These are phyloP conservation scores for Globisporangium carolinianum DNA, from an alignment of 352 stramenopile species.

Conservation along the genomic window DNA sequence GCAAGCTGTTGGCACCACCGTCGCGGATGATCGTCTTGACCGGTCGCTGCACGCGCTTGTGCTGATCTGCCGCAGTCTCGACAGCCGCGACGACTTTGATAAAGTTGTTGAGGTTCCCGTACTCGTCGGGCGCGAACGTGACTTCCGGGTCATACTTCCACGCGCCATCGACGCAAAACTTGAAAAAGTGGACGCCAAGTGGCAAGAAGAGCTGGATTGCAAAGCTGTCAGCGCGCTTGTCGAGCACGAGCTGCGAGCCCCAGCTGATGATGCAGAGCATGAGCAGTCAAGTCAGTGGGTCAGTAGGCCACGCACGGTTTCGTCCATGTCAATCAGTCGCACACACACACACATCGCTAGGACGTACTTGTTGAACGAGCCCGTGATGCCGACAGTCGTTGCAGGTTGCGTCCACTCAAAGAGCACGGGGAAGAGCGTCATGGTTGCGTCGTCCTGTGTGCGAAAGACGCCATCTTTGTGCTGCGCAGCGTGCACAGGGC, in stretches of 20 bases:
- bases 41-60: slow-evolving; percentile 45
- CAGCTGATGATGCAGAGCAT: slow-evolving; percentile 26
- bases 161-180: slow-evolving; percentile 68
- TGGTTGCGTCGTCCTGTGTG: background rate
- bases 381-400: slow-evolving; percentile 56
- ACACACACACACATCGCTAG: background rate
- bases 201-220: slow-evolving; percentile 49
- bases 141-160: slow-evolving; percentile 85
- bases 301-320: background rate
- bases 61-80: slow-evolving; percentile 25
- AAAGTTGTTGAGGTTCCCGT: slow-evolving; percentile 87
- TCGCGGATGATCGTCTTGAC: slow-evolving; percentile 72
- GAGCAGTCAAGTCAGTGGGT: background rate
- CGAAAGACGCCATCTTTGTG: background rate
- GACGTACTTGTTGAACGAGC: slow-evolving; percentile 77
- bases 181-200: slow-evolving; percentile 67
- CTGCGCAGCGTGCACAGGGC: background rate
- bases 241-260: slow-evolving; percentile 68
- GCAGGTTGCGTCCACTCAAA: slow-evolving; percentile 56
- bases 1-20: slow-evolving; percentile 26
- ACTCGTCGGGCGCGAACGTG: slow-evolving; percentile 73
- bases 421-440: slow-evolving; percentile 39
- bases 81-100: slow-evolving; percentile 41
- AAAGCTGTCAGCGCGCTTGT: slow-evolving; percentile 12
- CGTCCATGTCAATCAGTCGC: background rate